Evolutionary conservation across 192 early-diverging fungal species (phyloP).

Genomic region (Coemansia sp.): DNA sequence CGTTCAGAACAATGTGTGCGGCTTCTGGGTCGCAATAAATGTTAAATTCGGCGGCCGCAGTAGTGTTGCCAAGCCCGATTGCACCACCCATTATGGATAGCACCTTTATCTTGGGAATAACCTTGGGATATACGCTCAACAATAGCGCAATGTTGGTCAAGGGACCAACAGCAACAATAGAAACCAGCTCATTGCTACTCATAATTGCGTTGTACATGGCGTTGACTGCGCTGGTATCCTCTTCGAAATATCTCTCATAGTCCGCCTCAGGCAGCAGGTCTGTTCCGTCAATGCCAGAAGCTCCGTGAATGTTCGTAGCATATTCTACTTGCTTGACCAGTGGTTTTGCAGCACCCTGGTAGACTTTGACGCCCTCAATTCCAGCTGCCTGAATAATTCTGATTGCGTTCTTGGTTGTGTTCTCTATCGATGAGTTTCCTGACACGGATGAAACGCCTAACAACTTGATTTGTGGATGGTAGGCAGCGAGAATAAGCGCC

Average conservation of each 20-base stretch:
- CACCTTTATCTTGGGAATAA: conserved; percentile 32
- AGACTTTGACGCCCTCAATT: conserved; percentile 25
- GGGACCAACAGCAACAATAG: conserved; percentile 44
- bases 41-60: conserved; percentile 39
- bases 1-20: conserved; percentile 23
- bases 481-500: conserved; percentile 31
- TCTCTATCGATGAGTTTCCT: conserved; percentile 20
- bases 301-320: conserved; percentile 23
- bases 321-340: conserved; percentile 15
- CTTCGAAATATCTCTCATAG: conserved; percentile 14
- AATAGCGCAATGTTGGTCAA: conserved; percentile 54
- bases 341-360: conserved; percentile 29
- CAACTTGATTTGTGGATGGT: conserved; percentile 29
- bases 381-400: conserved; percentile 27
- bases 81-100: conserved; percentile 54
- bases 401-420: conserved; percentile 29
- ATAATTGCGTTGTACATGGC: conserved; percentile 32
- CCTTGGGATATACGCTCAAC: conserved; percentile 47
- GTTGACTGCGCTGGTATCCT: conserved; percentile 12
- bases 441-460: conserved; percentile 30
- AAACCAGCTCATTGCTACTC: conserved; percentile 13
- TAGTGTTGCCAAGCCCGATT: conserved; percentile 20
- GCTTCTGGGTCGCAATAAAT: conserved; percentile 40
- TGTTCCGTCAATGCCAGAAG: conserved; percentile 16
- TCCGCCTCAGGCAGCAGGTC: conserved; percentile 15